Evolutionary conservation across 345 rosid genomes (phyloP).

Genomic region (Odontarrhena argentea): DNA sequence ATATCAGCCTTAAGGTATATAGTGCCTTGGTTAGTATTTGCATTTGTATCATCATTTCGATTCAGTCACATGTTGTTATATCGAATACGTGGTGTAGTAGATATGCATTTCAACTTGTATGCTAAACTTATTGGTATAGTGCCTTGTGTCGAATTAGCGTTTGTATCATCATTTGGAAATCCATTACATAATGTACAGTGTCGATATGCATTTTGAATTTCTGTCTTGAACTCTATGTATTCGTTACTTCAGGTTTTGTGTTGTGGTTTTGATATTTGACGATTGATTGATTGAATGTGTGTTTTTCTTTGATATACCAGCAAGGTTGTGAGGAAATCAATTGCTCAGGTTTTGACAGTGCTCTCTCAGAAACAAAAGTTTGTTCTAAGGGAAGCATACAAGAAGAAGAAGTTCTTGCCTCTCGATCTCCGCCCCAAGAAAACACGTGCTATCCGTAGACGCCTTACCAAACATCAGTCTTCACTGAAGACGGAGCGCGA

Average conservation of each 20-base stretch:
- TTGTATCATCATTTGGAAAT: background rate
- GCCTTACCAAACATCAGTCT: slow-evolving; percentile 83
- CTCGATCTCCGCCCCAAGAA: slow-evolving; percentile 97
- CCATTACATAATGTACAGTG: too few relatives aligned
- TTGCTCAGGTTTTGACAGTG: slow-evolving; percentile 91
- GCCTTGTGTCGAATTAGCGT: background rate
- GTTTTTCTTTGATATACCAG: slow-evolving; percentile 38
- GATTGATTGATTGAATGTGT: background rate
- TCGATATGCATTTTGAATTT: too few relatives aligned
- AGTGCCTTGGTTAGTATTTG: background rate
- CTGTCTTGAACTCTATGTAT: too few relatives aligned
- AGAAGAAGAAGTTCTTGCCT: slow-evolving; percentile 81
- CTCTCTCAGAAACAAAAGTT: slow-evolving; percentile 84
- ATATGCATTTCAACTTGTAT: background rate
- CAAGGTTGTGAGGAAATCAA: slow-evolving; percentile 86
- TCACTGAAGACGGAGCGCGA: slow-evolving; percentile 72
- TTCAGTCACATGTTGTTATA: background rate
- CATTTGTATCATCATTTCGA: background rate
- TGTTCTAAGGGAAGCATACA: slow-evolving; percentile 75
- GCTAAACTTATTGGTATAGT: too few relatives aligned
- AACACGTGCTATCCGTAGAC: slow-evolving; percentile 89
- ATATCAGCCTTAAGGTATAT: background rate
- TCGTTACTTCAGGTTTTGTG: too few relatives aligned
- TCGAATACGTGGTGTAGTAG: background rate
- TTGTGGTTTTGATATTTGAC: background rate